Percentiles rank a stretch among this genome's conserved stretches.
phyloP scores from a whole-genome alignment of 2,329 filamentous ascomycete species.

The Rhynchosporium secalis region DNA sequence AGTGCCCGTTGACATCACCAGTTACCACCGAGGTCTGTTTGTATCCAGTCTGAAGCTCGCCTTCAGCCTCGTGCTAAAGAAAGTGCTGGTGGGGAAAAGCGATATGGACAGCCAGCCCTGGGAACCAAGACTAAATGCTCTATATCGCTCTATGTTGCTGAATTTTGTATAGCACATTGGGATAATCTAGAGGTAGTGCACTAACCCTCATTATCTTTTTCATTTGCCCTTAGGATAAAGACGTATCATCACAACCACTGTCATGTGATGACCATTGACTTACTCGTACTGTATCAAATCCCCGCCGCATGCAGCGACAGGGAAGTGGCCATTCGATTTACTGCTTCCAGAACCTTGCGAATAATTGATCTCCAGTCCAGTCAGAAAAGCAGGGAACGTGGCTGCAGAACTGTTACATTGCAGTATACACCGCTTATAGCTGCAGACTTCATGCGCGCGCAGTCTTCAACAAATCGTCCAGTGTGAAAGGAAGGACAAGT shows the following conservation, averaged over 20 bases:
- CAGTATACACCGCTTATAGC: background rate
- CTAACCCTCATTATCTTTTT: background rate
- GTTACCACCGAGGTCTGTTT: too few relatives aligned
- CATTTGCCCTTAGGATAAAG: too few relatives aligned
- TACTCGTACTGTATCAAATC: too few relatives aligned
- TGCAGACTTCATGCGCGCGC: conserved; percentile 9
- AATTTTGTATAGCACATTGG: too few relatives aligned
- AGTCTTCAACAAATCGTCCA: conserved; percentile 9
- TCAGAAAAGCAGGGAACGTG: conserved; percentile 9
- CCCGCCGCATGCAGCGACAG: conserved; percentile 5
- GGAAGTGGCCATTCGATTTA: background rate
- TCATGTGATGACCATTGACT: too few relatives aligned
- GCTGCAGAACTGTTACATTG: background rate
- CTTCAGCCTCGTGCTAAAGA: conserved; percentile 14
- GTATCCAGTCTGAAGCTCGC: conserved; percentile 1
- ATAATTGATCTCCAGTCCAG: background rate
- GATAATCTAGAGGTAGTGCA: too few relatives aligned
- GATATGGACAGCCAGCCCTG: background rate
- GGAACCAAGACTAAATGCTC: background rate
- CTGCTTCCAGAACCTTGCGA: conserved; percentile 2
- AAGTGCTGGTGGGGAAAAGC: background rate
- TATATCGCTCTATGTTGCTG: too few relatives aligned
- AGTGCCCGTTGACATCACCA: conserved; percentile 14
- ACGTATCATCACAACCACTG: too few relatives aligned
- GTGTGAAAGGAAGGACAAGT: background rate